Base-by-base conservation (phyloP, 1,284 basidiomycete genomes). In the Ustilago xerochloae region DNA sequence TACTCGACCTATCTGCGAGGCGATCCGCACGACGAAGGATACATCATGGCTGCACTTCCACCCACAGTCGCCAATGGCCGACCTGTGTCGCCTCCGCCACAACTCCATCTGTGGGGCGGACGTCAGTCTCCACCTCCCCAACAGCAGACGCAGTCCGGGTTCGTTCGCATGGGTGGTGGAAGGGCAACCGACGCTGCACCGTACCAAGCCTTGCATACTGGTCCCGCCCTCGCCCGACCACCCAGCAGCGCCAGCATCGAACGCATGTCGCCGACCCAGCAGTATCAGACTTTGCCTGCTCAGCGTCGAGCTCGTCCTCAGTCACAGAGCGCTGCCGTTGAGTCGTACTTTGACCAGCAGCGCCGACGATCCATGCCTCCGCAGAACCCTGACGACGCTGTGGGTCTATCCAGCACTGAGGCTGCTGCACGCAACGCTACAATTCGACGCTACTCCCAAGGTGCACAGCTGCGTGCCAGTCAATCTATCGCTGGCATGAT, bases 31-130 rank as follows among this genome's bases (percentile, higher is more conserved):
- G 79, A 82, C 47, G 79, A 81, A 13, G 79, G 75, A 12, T 63
- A 47, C 43, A 82, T 82, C 54, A 82, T 81, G 79, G 75, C 78
- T 10, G 75, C 77, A 2, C 33, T 81, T 30, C 80, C 80, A 6
- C 66, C 77, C 0, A 43, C 54, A 3, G 39, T 39, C 10, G 55
- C 33, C 7, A 60, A 41, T 15, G 60, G 41, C 13, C 35, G 58
- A 12, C 49, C 70, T 5, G 60, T 61, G n/a, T 65, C 63, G 30
- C 57, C 63, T 16, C 66, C 61, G 9, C 63, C 65, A n/a, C 67
- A 64, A 22, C 38, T 58, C 57, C 63, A 71, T 30, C 64, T 68
- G 45, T 71, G 58, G 63, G 47, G 35, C 20, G 66, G 54, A 16
- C 51, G 58, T 16, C 66, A 68, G 45, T 55, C 70, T 4, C 61